Evolutionary conservation across 768 basidiomycete species (phyloP), one percentile per base, ranked within the genome.

Genomic region (Lyophyllum semitale): DNA sequence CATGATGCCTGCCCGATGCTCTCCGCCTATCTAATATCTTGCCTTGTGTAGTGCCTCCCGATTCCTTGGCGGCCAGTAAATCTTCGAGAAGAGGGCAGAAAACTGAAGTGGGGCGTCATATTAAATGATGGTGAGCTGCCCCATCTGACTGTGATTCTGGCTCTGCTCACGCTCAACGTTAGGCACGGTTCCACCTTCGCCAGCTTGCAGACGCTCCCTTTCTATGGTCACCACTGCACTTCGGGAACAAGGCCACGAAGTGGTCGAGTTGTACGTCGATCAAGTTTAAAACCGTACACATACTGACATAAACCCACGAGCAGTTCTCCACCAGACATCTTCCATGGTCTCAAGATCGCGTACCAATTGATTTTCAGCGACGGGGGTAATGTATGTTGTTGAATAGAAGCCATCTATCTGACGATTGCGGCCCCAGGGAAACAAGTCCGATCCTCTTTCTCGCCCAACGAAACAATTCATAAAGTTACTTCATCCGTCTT

Each of bases 141-240:
- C 11, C 8, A 38, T 54, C 49, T 47, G n/a, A 13, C 32, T 26
- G 45, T 38, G 35, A 13, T 32, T 33, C 37, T n/a, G 17, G n/a
- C 47, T 48, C 13, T 18, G 25, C 47, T 51, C 22, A 44, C n/a
- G 41, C 22, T 32, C 25, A 47, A 18, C 20, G 51, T 48, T 56
- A 88, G 87, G 83, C 9, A 73, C 81, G 17, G 78, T 88, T 35
- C 72, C 78, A 5, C 83, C 86, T 0, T 81, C 82, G 8, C 87
- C 87, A 22, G 84, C 88, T 4, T 88, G 87, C 58, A 69, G 68
- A 59, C 79, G 88, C 12, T 82, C 83, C 1, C 69, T 89, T 12
- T 68, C 73, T 9, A 73, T 66, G 56, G 84, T 84, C 18, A 74
- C 77, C 8, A 66, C 78, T 4, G 79, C 83, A 30, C 77, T 89